Conservation (phyloP, 768 basidiomycete species). For the Trichaptum fuscoviolaceum region DNA sequence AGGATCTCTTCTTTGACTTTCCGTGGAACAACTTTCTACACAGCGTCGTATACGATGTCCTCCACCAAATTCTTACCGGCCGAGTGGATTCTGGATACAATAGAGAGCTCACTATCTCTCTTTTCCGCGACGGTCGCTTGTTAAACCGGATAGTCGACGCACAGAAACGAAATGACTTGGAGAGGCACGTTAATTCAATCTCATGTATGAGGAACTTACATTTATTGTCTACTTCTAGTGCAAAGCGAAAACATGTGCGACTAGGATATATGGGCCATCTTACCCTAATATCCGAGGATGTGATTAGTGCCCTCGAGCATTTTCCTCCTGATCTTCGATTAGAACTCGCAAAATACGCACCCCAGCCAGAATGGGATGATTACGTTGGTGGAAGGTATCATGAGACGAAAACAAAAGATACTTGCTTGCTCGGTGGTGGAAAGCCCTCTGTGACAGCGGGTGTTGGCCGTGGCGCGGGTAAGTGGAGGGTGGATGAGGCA, state of each 20-base stretch:
- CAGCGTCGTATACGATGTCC: conserved; percentile 90
- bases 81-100: conserved; percentile 79
- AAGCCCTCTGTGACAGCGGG: conserved; percentile 51
- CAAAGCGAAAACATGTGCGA: conserved; percentile 71
- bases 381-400: conserved; percentile 83
- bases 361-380: conserved; percentile 80
- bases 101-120: conserved; percentile 72
- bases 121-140: conserved; percentile 83
- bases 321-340: conserved; percentile 76
- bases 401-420: conserved; percentile 82
- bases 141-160: conserved; percentile 86
- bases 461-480: conserved; percentile 21
- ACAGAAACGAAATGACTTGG: conserved; percentile 71
- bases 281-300: conserved; percentile 90
- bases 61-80: conserved; percentile 93
- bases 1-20: conserved; percentile 95
- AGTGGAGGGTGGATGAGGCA: conserved; percentile 16
- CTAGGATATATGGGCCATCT: conserved; percentile 97
- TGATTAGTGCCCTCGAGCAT: conserved; percentile 82
- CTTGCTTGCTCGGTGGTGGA: conserved; percentile 77
- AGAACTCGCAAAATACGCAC: conserved; percentile 60
- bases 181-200: conserved; percentile 46
- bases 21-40: conserved; percentile 99
- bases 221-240: conserved; percentile 29
- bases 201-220: neutral